Conservation (phyloP, 2,329 filamentous ascomycete genomes). For the Beauveria varroae region DNA sequence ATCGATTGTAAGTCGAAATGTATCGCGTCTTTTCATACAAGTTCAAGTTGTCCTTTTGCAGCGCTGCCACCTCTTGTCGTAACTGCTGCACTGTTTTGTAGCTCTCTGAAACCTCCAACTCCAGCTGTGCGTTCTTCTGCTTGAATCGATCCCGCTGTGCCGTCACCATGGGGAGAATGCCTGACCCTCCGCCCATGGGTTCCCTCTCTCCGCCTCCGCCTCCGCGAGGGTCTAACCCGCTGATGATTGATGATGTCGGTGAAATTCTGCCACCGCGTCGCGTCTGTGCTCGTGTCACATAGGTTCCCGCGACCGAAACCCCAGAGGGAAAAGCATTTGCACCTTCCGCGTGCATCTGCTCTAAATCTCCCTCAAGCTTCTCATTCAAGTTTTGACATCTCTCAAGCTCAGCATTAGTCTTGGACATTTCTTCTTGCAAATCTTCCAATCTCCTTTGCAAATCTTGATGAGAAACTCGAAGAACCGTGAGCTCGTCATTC, state of each 20-base stretch:
- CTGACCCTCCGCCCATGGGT: conserved; percentile 65
- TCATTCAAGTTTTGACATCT: conserved; percentile 76
- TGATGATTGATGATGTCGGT: conserved; percentile 96
- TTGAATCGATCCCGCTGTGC: conserved; percentile 98
- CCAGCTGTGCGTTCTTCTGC: conserved; percentile 85
- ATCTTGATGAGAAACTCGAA: conserved; percentile 91
- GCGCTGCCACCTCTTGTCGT: conserved; percentile 79
- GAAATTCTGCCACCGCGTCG: conserved; percentile 66
- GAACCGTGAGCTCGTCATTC: conserved; percentile 82
- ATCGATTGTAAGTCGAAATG: conserved; percentile 83
- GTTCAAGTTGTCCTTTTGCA: conserved; percentile 93
- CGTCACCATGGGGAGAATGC: conserved; percentile 95
- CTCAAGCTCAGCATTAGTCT: conserved; percentile 78
- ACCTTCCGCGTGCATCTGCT: conserved; percentile 77
- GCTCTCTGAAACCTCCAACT: conserved; percentile 78
- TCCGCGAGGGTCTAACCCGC: conserved; percentile 73
- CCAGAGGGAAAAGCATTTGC: conserved; percentile 80
- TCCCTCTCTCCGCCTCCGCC: conserved; percentile 42
- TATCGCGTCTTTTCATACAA: conserved; percentile 98
- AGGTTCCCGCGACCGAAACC: conserved; percentile 88
- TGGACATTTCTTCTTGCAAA: conserved; percentile 76
- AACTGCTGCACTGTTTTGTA: conserved; percentile 78
- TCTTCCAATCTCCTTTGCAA: conserved; percentile 71
- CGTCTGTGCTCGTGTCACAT: conserved; percentile 56
- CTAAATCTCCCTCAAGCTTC: conserved; percentile 86